These are phyloP conservation scores for Elongisporangium senticosum DNA, from an alignment of 352 stramenopile genomes.

Conservation along the genomic window DNA sequence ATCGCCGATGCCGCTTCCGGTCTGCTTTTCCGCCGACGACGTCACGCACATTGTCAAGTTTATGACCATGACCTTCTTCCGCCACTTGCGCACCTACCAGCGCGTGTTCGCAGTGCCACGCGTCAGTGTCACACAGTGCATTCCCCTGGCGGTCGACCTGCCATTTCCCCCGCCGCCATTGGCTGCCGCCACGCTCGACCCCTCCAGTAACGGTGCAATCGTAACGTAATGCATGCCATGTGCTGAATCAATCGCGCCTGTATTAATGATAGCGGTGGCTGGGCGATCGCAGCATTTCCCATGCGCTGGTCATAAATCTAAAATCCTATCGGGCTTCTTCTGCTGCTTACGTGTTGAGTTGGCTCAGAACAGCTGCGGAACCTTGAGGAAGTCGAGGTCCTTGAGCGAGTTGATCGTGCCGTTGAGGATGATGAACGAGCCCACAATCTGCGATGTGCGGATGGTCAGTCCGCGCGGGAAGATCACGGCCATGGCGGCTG, in stretches of 20 bases:
- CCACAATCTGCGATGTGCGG: slow-evolving; percentile 88
- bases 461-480: slow-evolving; percentile 88
- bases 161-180: slow-evolving; percentile 36
- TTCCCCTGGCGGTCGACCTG: slow-evolving; percentile 37
- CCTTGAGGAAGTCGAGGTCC: slow-evolving; percentile 56
- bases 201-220: background rate
- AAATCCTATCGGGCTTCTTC: background rate
- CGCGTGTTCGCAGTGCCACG: slow-evolving; percentile 29
- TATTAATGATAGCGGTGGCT: slow-evolving; percentile 1
- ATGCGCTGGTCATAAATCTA: background rate
- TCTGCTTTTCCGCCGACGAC: slow-evolving; percentile 26
- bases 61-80: slow-evolving; percentile 66
- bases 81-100: slow-evolving; percentile 59
- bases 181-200: slow-evolving; percentile 13
- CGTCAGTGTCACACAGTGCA: slow-evolving; percentile 21
- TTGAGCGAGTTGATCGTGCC: slow-evolving; percentile 89
- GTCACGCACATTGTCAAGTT: slow-evolving; percentile 59
- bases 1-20: background rate
- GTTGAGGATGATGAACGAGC: slow-evolving; percentile 93
- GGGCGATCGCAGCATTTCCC: background rate
- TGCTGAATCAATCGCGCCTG: slow-evolving; percentile 3
- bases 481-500: slow-evolving; percentile 73
- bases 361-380: slow-evolving; percentile 35
- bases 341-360: slow-evolving; percentile 7
- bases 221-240: background rate